Base-by-base conservation (phyloP, 2,329 filamentous ascomycete genomes). In the Neopestalotiopsis sp. region DNA sequence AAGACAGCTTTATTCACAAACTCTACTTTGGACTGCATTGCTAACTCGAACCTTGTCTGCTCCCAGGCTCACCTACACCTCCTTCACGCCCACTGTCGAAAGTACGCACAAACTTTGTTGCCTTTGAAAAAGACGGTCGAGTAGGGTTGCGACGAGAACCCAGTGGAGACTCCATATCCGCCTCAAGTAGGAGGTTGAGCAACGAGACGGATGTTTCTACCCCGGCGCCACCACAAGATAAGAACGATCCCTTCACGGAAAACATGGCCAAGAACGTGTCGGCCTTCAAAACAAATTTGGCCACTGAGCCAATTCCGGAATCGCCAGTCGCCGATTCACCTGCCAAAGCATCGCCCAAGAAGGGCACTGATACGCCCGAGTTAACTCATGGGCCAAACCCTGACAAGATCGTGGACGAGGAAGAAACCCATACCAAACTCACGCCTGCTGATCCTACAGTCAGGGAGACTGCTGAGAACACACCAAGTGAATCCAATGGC, bases 21-120 rank as follows among this genome's bases (percentile, higher is more conserved):
- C 45, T 53, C 53, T 28, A 66, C 14, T 58, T 66, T 34, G 12
- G 24, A 45, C 30, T 67, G 57, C 57, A 68, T 76, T 65, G 71
- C 77, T 79, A 77, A 78, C 76, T 53, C 67, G 63, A 72, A 65
- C 69, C 69, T 70, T 59, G 28, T 66, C 80, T 72, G 79, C 79
- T 73, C 80, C 74, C 69, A 76, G 74, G 68, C 61, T 74, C 73
- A 69, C 79, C 80, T 68, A 77, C 75, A 71, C 77, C 77, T 58
- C 89, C 87, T 20, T 87, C 89, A 40, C 85, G 91, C 75, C 92
- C 90, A 30, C 86, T 94, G 56, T 93, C 92, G 71, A 93, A 92
- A 80, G 90, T 94, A 58, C 88, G 92, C 73, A 92, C 92, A 49
- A 93, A 85, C 77, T 95, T 95, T 77, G 87, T 95, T 66, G 88